Conservation (phyloP, 352 stramenopile species). For the Pythium dissotocum region DNA sequence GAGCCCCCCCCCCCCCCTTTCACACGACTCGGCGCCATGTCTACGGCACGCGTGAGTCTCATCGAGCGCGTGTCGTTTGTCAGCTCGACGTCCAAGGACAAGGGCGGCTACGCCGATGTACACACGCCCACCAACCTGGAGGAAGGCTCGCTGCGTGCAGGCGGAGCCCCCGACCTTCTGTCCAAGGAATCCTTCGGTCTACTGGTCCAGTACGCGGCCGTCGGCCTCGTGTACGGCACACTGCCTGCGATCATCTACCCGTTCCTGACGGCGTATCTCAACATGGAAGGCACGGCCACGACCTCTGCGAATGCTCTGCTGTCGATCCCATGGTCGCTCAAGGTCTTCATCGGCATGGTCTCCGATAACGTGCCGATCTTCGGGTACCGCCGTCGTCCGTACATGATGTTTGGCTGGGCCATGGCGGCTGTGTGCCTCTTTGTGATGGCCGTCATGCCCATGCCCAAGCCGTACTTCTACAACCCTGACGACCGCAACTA, state of each 20-base stretch:
- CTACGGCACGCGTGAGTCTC: conserved; percentile 19
- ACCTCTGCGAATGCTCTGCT: conserved; percentile 33
- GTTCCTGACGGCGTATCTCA: conserved; percentile 35
- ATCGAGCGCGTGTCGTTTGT: conserved; percentile 29
- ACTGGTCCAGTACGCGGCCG: conserved; percentile 34
- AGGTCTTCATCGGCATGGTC: conserved; percentile 42
- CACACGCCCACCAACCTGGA: conserved; percentile 8
- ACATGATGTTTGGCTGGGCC: conserved; percentile 42
- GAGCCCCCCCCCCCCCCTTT: too few species aligned
- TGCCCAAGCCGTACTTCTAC: conserved; percentile 31
- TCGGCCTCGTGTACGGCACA: conserved; percentile 34
- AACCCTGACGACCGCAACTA: conserved; percentile 10
- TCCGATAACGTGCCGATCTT: conserved; percentile 43
- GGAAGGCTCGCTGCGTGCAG: conserved; percentile 27
- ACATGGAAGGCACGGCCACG: conserved; percentile 34
- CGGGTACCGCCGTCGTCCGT: conserved; percentile 42
- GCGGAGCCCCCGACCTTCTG: conserved; percentile 25
- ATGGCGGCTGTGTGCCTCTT: conserved; percentile 26
- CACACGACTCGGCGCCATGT: conserved; percentile 5
- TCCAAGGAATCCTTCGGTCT: conserved; percentile 35
- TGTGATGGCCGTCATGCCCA: conserved; percentile 30
- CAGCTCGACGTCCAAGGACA: conserved; percentile 26
- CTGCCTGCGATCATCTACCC: conserved; percentile 35
- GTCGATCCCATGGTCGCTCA: conserved; percentile 41
- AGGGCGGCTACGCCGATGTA: conserved; percentile 2